These are phyloP conservation scores for Esteya vermicola DNA, from an alignment of 2,329 filamentous ascomycete genomes.

Conservation along the genomic window DNA sequence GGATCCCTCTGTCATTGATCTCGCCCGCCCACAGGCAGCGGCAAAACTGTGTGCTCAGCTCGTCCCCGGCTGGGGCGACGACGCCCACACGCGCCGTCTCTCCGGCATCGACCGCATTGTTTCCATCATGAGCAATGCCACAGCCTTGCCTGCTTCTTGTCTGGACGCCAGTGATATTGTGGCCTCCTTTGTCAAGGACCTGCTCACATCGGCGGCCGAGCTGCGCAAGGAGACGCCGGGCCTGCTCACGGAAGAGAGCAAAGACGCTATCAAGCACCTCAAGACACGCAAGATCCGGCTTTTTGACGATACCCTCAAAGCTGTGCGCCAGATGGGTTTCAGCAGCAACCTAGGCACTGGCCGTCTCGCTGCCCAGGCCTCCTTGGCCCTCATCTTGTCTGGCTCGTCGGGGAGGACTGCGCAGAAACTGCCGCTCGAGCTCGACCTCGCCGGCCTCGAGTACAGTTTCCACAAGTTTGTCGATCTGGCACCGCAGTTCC, in stretches of 20 bases:
- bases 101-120: slow-evolving; percentile 20
- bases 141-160: slow-evolving; percentile 19
- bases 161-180: slow-evolving; percentile 46
- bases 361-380: slow-evolving; percentile 57
- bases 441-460: slow-evolving; percentile 33
- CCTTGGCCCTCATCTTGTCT: slow-evolving; percentile 56
- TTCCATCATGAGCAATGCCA: background rate
- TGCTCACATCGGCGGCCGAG: slow-evolving; percentile 54
- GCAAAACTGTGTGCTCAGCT: slow-evolving; percentile 18
- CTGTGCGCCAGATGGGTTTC: slow-evolving; percentile 78
- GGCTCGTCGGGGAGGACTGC: slow-evolving; percentile 25
- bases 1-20: background rate
- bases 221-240: slow-evolving; percentile 74
- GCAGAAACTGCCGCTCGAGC: slow-evolving; percentile 12
- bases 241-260: slow-evolving; percentile 75
- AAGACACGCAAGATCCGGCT: slow-evolving; percentile 83
- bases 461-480: slow-evolving; percentile 69
- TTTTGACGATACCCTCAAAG: slow-evolving; percentile 76
- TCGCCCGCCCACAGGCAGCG: slow-evolving; percentile 11
- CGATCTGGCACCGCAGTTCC: slow-evolving; percentile 54
- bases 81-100: slow-evolving; percentile 43
- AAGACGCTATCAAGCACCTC: slow-evolving; percentile 68
- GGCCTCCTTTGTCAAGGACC: slow-evolving; percentile 51
- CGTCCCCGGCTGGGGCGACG: slow-evolving; percentile 22
- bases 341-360: slow-evolving; percentile 67